Evolutionary conservation across 768 basidiomycete genomes (phyloP).

Genomic region (Phanerodontia chrysosporium): DNA sequence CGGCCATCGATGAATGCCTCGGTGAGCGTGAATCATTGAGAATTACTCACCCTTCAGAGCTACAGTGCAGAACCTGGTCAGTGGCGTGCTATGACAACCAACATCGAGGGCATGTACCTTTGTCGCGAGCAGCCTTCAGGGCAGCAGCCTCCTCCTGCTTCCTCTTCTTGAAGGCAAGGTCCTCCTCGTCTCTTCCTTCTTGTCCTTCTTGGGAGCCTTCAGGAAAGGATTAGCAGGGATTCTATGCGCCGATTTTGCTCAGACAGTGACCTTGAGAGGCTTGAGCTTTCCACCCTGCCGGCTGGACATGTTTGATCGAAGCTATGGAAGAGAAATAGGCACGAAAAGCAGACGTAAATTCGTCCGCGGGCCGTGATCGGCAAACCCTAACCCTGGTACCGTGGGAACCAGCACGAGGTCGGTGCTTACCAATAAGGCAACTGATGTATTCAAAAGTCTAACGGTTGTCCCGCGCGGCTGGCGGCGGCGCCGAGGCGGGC

Average conservation of each 20-base stretch:
- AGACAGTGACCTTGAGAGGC: conserved; percentile 68
- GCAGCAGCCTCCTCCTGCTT: conserved; percentile 73
- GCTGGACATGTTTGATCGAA: conserved; percentile 41
- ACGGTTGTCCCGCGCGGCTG: background rate
- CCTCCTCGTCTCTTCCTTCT: conserved; percentile 71
- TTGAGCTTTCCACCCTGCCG: conserved; percentile 85
- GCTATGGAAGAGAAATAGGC: background rate
- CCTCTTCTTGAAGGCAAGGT: conserved; percentile 68
- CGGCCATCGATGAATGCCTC: conserved; percentile 3
- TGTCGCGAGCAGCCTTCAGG: conserved; percentile 66
- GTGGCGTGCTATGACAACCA: conserved; percentile 3
- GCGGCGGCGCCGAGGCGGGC: background rate
- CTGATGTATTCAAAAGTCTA: background rate
- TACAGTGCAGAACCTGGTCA: conserved; percentile 20
- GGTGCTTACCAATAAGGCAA: background rate
- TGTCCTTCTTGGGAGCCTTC: conserved; percentile 81
- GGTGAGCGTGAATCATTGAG: conserved; percentile 13
- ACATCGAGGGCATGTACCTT: conserved; percentile 43
- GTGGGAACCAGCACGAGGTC: background rate
- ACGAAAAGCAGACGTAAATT: background rate
- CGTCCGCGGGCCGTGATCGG: background rate
- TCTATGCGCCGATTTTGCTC: background rate
- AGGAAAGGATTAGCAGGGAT: background rate
- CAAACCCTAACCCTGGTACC: background rate
- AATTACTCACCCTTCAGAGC: conserved; percentile 48